These are phyloP conservation scores for Capronia epimyces DNA, from an alignment of 2,329 filamentous ascomycete species.

Conservation along the genomic window DNA sequence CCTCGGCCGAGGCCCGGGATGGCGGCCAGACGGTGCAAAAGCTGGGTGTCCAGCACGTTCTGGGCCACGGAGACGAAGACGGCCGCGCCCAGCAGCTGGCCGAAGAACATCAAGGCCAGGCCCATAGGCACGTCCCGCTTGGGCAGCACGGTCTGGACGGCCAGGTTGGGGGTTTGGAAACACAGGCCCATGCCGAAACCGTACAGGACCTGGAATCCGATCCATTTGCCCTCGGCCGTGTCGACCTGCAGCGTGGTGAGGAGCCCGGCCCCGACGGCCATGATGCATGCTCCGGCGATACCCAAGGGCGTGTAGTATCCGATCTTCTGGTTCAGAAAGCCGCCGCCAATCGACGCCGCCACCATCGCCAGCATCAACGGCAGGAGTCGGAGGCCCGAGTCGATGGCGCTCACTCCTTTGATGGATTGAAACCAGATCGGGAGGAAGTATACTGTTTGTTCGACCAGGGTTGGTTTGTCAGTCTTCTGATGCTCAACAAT, in stretches of 20 bases:
- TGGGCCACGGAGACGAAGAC: neutral
- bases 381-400: constrained; percentile 39
- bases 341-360: neutral
- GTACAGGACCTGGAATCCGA: constrained; percentile 36
- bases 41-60: constrained; percentile 61
- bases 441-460: constrained; percentile 43
- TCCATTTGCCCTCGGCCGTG: constrained; percentile 32
- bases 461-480: too few relatives aligned
- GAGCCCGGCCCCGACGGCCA: constrained; percentile 31
- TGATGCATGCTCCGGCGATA: constrained; percentile 26
- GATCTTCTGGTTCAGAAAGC: neutral
- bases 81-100: neutral
- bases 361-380: constrained; percentile 35
- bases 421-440: constrained; percentile 48
- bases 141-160: neutral
- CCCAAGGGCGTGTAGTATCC: constrained; percentile 15
- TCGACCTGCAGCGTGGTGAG: constrained; percentile 33
- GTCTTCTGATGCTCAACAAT: too few relatives aligned
- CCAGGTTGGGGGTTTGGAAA: constrained; percentile 22
- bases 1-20: too few relatives aligned
- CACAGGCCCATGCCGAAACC: constrained; percentile 29
- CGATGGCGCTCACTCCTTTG: constrained; percentile 31
- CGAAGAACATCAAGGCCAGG: neutral
- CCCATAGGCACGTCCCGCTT: neutral
- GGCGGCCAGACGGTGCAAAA: constrained; percentile 45